phyloP scores from a whole-genome alignment of 2,329 filamentous ascomycete genomes.

The Aureobasidium uvarum region DNA sequence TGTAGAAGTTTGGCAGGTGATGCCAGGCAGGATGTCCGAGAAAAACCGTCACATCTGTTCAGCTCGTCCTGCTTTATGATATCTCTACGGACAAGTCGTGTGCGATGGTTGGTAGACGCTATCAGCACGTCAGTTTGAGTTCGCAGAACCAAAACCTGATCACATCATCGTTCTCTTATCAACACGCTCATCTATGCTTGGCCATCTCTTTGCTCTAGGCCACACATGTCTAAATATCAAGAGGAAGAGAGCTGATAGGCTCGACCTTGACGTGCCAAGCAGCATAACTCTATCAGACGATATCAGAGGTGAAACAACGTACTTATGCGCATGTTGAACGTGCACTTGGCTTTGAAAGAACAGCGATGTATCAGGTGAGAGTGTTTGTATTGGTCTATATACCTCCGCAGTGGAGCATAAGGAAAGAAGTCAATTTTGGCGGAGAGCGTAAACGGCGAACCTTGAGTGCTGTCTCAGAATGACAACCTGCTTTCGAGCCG shows the following conservation, averaged over 20 bases:
- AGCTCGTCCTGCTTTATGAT: neutral
- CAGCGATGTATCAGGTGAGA: constrained; percentile 4
- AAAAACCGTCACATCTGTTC: neutral
- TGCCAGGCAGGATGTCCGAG: no score
- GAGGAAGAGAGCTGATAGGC: neutral
- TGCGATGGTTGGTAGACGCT: neutral
- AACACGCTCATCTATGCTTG: neutral
- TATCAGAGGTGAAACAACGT: neutral
- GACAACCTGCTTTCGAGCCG: constrained; percentile 1
- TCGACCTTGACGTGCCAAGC: neutral
- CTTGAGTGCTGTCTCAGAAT: constrained; percentile 7
- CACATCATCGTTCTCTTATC: neutral
- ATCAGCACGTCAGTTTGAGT: constrained; percentile 6
- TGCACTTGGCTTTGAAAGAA: neutral
- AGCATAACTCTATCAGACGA: neutral
- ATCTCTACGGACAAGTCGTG: neutral
- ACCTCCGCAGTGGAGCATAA: constrained; percentile 22
- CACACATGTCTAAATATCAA: neutral
- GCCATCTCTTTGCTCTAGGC: constrained; percentile 6
- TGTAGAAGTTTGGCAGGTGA: neutral
- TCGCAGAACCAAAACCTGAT: neutral
- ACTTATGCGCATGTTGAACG: neutral
- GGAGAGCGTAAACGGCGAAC: constrained; percentile 15
- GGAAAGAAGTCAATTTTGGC: constrained; percentile 18
- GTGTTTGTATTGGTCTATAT: constrained; percentile 24